These are phyloP conservation scores for Hexamita inflata DNA, from an alignment of 208 protist species.

Conservation along the genomic window DNA sequence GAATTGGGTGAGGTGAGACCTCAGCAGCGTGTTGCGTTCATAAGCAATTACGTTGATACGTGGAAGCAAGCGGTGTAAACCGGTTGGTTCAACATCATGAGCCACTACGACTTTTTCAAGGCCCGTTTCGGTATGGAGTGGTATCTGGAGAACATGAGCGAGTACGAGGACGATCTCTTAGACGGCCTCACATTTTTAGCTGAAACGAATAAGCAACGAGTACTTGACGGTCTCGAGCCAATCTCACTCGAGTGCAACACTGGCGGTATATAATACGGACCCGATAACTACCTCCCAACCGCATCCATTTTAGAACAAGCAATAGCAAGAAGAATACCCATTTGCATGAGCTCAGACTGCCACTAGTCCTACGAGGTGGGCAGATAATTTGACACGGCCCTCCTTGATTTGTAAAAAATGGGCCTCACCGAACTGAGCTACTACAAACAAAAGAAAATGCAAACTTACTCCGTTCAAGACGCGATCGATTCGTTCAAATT, in stretches of 20 bases:
- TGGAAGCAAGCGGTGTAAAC: not conserved
- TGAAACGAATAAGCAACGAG: not conserved
- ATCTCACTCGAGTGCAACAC: constrained; percentile 10
- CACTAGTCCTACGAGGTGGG: not conserved
- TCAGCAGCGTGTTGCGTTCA: too few species aligned
- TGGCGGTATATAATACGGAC: not conserved
- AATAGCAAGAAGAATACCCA: not conserved
- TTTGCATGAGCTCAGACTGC: not conserved
- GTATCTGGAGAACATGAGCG: not conserved
- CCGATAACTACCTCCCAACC: not conserved
- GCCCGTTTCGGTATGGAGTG: not conserved
- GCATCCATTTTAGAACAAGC: constrained; percentile 4
- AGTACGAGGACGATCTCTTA: not conserved
- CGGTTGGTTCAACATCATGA: constrained; percentile 11
- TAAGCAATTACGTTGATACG: not conserved
- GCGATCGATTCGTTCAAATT: constrained; percentile 6
- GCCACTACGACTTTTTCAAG: constrained; percentile 12
- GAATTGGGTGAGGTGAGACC: not conserved
- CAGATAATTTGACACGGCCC: not conserved
- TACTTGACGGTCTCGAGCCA: not conserved
- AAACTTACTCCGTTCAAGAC: not conserved
- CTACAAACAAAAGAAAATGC: not conserved
- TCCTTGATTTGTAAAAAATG: not conserved
- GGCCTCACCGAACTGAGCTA: constrained; percentile 13
- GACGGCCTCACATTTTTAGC: not conserved